Evolutionary conservation across 306 rosid genomes (phyloP), one percentile per base, ranked within the genome.

Genomic region (Canavalia gladiata): DNA sequence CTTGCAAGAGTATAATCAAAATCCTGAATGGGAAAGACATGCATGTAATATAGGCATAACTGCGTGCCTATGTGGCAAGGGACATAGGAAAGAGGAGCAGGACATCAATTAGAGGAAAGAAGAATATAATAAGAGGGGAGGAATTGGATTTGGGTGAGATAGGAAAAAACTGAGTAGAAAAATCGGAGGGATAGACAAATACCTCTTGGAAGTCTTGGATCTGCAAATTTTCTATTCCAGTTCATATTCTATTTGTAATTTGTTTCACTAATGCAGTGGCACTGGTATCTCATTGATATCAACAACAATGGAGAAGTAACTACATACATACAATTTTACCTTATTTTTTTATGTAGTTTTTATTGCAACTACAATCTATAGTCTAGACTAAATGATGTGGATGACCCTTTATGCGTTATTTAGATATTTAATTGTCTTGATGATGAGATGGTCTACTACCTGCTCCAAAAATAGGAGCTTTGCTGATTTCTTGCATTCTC

Each of bases 21-120:
- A 64, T 49, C 49, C 31, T 39, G 45, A 11, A 63, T 63, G 45
- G 25, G 42, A 29, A 63, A 5, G 30, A 63, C 30, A 34, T 63
- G 69, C 47, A 35, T 62, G 43, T 57, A 59, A 59, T 31, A 41
- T 59, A 59, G 66, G 39, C 39, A 59, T 60, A 11, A 62, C 5
- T 34, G 13, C 10, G 45, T 62, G 46, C 28, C 18, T 35, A 62
- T 59, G 67, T 59, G 63, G n/a, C 67, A 59, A 59, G n/a, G 3
- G 42, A 34, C 18, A 30, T 0, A 5, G 41, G 13, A 9, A 7
- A 30, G 68, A 60, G 67, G 10, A 33, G 42, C 3, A 18, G n/a
- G 42, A 60, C 31, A 45, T 31, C 42, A 29, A 30, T 58, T 60
- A 33, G 42, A 10, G 43, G 67, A 41, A 25, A 60, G 67, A 60